A percentile compares a stretch with the other conserved stretches of the same genome.
These are phyloP conservation scores for Ballota nigra DNA, from an alignment of 257 asterid genomes.

Conservation along the genomic window DNA sequence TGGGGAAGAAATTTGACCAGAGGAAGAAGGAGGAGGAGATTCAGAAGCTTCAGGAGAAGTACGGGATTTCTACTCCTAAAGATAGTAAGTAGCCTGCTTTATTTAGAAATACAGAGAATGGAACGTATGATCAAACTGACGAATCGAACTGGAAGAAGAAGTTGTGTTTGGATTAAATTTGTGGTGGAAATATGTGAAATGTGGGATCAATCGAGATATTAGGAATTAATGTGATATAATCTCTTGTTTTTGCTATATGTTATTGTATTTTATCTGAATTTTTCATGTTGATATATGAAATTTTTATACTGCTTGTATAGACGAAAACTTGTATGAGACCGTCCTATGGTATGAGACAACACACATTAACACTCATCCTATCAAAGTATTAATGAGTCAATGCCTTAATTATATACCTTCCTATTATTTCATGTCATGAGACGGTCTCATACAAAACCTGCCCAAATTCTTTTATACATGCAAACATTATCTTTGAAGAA, in stretches of 20 bases:
- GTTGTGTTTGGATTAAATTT: not conserved
- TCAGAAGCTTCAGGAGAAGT: slow-evolving; percentile 81
- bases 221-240: not conserved
- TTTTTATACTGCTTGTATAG: not conserved
- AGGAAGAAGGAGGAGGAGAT: slow-evolving; percentile 92
- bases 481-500: too few relatives aligned
- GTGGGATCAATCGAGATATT: not conserved
- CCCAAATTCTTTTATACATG: too few relatives aligned
- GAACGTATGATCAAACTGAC: too few relatives aligned
- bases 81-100: slow-evolving; percentile 41
- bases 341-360: too few relatives aligned
- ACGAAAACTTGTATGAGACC: too few relatives aligned
- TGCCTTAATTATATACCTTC: too few relatives aligned
- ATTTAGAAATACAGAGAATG: too few relatives aligned
- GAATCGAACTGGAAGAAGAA: too few relatives aligned
- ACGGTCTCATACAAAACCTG: too few relatives aligned
- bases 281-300: not conserved
- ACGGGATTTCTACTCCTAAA: slow-evolving; percentile 62
- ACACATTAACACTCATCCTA: too few relatives aligned
- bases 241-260: not conserved
- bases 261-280: not conserved
- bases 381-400: too few relatives aligned
- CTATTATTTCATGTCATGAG: too few relatives aligned
- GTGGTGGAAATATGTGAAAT: not conserved
- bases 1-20: slow-evolving; percentile 91